Percentiles rank a stretch among this genome's conserved stretches.
These are phyloP conservation scores for Nannizzia gypsea DNA, from an alignment of 2,329 filamentous ascomycete species.

Conservation along the genomic window DNA sequence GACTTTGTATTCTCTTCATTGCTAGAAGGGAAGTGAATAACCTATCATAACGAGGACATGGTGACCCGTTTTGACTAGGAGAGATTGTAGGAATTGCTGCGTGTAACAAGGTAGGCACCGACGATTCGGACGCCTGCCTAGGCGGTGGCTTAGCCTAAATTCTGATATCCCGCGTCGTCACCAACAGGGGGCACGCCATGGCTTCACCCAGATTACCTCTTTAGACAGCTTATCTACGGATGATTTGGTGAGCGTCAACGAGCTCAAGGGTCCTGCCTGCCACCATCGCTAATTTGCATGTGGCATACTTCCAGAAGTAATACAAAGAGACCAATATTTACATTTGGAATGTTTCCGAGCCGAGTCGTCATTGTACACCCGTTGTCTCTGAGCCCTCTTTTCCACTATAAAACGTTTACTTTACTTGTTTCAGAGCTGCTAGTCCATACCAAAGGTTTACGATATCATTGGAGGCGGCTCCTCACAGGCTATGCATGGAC, in stretches of 20 bases:
- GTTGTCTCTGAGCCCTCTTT: not conserved
- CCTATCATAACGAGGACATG: not conserved
- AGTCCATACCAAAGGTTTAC: not conserved
- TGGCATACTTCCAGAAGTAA: not conserved
- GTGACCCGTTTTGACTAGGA: not conserved
- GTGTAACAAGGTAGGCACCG: not conserved
- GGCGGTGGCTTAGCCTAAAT: not conserved
- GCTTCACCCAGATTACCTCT: not conserved
- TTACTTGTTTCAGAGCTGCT: not conserved
- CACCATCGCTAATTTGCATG: no score
- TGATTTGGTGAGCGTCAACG: not conserved
- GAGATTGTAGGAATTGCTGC: not conserved
- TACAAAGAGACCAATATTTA: not conserved
- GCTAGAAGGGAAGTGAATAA: not conserved
- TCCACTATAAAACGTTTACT: not conserved
- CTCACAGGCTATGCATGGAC: not conserved
- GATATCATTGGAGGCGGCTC: constrained; percentile 7
- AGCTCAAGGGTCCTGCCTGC: no score
- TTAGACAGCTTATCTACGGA: not conserved
- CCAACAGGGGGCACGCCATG: not conserved
- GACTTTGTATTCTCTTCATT: not conserved
- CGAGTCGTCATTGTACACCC: not conserved
- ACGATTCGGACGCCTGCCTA: not conserved
- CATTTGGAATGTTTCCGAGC: not conserved
- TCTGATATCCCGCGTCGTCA: not conserved